Percentiles rank a stretch among this genome's conserved stretches.
These are phyloP conservation scores for Leishmania guyanensis DNA, from an alignment of 208 protist species.

Conservation along the genomic window DNA sequence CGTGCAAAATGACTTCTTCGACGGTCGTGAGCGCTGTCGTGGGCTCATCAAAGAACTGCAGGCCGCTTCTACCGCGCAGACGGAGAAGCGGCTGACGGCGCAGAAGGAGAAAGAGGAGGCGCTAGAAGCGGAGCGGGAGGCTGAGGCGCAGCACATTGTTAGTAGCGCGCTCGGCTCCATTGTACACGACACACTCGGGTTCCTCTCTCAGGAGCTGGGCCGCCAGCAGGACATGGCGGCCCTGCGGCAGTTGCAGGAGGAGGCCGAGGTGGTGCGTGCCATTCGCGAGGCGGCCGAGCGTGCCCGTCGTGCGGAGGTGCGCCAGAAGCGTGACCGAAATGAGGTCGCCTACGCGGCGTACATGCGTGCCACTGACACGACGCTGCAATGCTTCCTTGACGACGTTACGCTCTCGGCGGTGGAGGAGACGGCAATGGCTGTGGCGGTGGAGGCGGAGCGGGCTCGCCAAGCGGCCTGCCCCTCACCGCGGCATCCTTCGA, in stretches of 20 bases:
- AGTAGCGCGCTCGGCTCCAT: conserved; percentile 79
- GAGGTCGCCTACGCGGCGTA: conserved; percentile 75
- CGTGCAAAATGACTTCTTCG: conserved; percentile 94
- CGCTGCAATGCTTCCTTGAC: conserved; percentile 71
- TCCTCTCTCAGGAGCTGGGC: conserved; percentile 81
- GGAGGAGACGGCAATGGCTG: conserved; percentile 64
- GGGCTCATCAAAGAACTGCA: conserved; percentile 93
- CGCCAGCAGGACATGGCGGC: conserved; percentile 74
- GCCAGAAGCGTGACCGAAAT: conserved; percentile 69
- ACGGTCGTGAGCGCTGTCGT: conserved; percentile 92
- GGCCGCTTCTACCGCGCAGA: conserved; percentile 86
- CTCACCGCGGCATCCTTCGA: conserved; percentile 24
- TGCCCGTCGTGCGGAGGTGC: conserved; percentile 61
- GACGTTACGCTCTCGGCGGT: conserved; percentile 46
- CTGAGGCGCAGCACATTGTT: conserved; percentile 53
- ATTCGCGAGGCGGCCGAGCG: conserved; percentile 83
- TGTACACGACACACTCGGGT: conserved; percentile 83
- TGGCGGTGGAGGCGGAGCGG: conserved; percentile 59
- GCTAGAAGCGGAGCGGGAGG: conserved; percentile 43
- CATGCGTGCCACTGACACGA: conserved; percentile 60
- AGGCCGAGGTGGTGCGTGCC: conserved; percentile 71
- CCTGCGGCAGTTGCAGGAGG: conserved; percentile 54
- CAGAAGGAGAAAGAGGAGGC: conserved; percentile 45
- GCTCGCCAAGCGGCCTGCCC: conserved; percentile 46
- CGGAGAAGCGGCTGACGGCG: conserved; percentile 48